Percentiles rank a stretch among this genome's conserved stretches.
Conservation (phyloP, 179 eudicot genomes). For the Amaranthus tricolor region DNA sequence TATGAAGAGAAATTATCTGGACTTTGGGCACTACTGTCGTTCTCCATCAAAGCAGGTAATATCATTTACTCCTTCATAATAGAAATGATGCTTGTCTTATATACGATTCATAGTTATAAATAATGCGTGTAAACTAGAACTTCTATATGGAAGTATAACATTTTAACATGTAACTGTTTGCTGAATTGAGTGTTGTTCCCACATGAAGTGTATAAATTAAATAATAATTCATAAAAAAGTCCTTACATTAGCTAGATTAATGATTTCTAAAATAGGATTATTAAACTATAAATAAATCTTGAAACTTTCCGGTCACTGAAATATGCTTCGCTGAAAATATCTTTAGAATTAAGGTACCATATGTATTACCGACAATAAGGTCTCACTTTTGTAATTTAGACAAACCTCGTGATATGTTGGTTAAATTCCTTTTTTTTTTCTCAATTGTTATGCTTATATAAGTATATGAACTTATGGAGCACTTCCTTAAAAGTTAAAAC, state of each 20-base stretch:
- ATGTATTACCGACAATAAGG: no score
- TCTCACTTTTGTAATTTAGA: no score
- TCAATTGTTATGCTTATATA: neutral
- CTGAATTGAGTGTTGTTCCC: neutral
- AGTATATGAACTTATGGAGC: neutral
- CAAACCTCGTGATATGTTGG: no score
- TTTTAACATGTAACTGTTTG: neutral
- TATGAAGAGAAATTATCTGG: slow-evolving; percentile 46
- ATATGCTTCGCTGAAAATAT: no score
- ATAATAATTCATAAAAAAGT: neutral
- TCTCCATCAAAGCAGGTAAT: slow-evolving; percentile 45
- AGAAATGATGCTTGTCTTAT: neutral
- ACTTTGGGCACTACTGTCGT: slow-evolving; percentile 49
- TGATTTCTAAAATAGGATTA: neutral
- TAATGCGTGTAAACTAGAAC: neutral
- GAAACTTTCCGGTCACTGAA: neutral
- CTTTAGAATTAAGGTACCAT: no score
- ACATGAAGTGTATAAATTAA: neutral
- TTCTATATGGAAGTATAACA: neutral
- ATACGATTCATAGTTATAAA: neutral
- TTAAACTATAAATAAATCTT: neutral
- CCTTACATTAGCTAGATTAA: neutral
- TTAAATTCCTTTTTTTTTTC: no score
- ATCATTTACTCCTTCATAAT: neutral
- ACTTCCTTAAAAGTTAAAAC: neutral